Percentiles rank a stretch among this genome's conserved stretches.
Conservation (phyloP, 2,329 filamentous ascomycete species). For the Colletotrichum tropicale region DNA sequence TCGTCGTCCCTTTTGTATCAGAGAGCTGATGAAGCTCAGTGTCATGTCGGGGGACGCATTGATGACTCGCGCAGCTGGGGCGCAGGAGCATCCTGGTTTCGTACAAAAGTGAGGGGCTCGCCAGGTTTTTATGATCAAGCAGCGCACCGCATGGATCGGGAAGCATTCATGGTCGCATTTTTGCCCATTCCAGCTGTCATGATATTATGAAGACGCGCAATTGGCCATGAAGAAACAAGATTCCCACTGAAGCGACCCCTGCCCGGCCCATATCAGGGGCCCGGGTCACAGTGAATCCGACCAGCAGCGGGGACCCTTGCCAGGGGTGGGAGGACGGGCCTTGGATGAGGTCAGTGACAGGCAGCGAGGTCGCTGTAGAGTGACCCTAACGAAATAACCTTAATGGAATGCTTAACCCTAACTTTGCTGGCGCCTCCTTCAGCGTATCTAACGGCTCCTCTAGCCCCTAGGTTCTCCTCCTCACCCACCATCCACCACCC, state of each 20-base stretch:
- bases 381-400: slow-evolving; percentile 10
- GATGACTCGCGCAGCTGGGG: slow-evolving; percentile 1
- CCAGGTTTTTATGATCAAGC: background rate
- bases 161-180: background rate
- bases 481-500: background rate
- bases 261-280: background rate
- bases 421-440: background rate
- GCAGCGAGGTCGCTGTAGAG: background rate
- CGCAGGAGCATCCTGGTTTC: background rate
- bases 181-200: background rate
- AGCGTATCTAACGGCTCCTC: background rate
- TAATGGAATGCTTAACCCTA: slow-evolving; percentile 20
- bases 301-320: background rate
- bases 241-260: background rate
- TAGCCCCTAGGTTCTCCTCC: background rate
- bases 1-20: background rate
- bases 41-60: background rate
- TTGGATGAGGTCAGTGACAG: slow-evolving; percentile 6
- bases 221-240: background rate
- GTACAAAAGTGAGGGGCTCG: background rate
- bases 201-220: background rate
- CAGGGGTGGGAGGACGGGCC: background rate
- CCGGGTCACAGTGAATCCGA: background rate
- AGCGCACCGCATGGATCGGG: background rate
- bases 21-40: background rate